Conservation (phyloP, 306 rosid species). For the Citrullus amarus region DNA sequence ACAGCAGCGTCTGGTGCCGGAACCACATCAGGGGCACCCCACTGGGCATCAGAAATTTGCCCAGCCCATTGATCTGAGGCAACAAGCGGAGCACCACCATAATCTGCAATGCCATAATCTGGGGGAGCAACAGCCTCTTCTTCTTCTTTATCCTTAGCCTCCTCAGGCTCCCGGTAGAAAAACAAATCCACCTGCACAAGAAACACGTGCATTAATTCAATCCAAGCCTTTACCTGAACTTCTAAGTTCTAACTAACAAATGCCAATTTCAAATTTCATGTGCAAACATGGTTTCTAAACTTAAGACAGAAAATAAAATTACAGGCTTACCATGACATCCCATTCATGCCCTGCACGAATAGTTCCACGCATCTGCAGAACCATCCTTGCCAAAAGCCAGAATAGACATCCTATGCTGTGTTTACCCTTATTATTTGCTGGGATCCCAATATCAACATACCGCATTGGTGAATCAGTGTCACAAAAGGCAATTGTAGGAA, state of each 20-base stretch:
- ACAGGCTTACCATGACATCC: constrained; percentile 71
- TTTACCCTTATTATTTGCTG: constrained; percentile 92
- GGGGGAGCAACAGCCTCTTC: constrained; percentile 42
- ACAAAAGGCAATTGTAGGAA: constrained; percentile 85
- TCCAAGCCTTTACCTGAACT: not conserved
- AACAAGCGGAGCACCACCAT: constrained; percentile 20
- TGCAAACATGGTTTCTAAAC: not conserved
- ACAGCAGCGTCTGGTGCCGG: not conserved
- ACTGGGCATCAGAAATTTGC: constrained; percentile 23
- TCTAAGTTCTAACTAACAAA: not conserved
- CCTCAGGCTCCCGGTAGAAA: constrained; percentile 88
- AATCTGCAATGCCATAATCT: constrained; percentile 52
- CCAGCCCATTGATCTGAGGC: constrained; percentile 29
- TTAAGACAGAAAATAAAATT: not conserved
- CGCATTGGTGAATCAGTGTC: constrained; percentile 88
- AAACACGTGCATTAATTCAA: not conserved
- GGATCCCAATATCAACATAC: constrained; percentile 84
- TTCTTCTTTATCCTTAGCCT: constrained; percentile 55
- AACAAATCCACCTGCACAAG: constrained; percentile 63
- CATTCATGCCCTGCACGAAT: constrained; percentile 63
- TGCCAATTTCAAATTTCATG: not conserved
- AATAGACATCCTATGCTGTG: constrained; percentile 84
- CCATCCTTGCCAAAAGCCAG: constrained; percentile 91
- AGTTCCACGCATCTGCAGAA: constrained; percentile 74
- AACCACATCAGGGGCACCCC: constrained; percentile 18